Evolutionary conservation across 148 eudicot genomes (phyloP).

Genomic region (Spergularia bocconei): DNA sequence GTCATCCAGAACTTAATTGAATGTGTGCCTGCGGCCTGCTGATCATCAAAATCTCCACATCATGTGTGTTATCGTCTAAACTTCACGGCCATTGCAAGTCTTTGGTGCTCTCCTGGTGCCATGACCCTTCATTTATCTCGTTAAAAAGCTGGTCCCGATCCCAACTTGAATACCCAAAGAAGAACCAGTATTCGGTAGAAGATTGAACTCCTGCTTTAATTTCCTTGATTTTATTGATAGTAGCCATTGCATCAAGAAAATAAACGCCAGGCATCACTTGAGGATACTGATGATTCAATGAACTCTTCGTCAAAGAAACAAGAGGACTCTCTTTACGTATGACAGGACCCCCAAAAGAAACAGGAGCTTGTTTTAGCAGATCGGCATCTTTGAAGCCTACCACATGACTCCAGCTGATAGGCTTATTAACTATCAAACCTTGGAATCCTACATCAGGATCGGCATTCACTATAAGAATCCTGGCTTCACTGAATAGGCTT

Average conservation of each 20-base stretch:
- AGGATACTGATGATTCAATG: conserved; percentile 19
- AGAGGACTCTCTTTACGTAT: conserved; percentile 53
- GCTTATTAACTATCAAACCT: conserved; percentile 76
- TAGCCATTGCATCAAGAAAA: conserved; percentile 55
- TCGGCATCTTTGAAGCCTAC: conserved; percentile 38
- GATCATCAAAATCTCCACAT: not conserved
- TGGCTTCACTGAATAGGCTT: conserved; percentile 50
- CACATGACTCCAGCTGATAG: conserved; percentile 62
- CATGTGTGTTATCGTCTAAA: not conserved
- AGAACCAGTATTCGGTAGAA: conserved; percentile 66
- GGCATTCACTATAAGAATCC: conserved; percentile 60
- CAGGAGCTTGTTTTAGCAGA: conserved; percentile 46
- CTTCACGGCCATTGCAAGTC: conserved; percentile 51
- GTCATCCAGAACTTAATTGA: not conserved
- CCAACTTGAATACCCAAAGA: conserved; percentile 78
- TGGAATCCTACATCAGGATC: conserved; percentile 56
- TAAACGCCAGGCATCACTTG: conserved; percentile 55
- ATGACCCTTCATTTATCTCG: conserved; percentile 74
- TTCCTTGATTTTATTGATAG: conserved; percentile 34
- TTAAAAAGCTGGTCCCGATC: conserved; percentile 62
- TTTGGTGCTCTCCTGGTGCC: conserved; percentile 41
- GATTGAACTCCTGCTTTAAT: conserved; percentile 47
- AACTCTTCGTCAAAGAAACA: conserved; percentile 49
- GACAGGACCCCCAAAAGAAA: conserved; percentile 82
- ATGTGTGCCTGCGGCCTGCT: not conserved